These are phyloP conservation scores for Abortiporus biennis DNA, from an alignment of 1,284 basidiomycete genomes.

Conservation along the genomic window DNA sequence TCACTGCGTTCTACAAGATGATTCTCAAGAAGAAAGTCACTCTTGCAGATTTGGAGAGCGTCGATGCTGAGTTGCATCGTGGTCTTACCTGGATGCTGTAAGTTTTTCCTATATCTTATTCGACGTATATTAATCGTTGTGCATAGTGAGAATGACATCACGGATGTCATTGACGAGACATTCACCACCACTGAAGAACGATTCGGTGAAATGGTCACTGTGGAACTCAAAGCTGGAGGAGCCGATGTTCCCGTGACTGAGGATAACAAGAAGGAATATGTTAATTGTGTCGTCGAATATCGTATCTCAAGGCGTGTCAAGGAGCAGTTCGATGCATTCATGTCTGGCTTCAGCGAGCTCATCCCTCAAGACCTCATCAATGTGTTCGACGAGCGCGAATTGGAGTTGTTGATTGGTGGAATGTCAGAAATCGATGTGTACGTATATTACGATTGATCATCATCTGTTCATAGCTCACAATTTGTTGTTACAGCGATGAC, in stretches of 20 bases:
- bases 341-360: constrained; percentile 92
- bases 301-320: constrained; percentile 90
- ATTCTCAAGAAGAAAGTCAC: constrained; percentile 85
- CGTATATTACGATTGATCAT: constrained; percentile 27
- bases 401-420: constrained; percentile 95
- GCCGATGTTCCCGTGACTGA: constrained; percentile 86
- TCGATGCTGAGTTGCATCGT: constrained; percentile 87
- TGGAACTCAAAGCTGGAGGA: constrained; percentile 89
- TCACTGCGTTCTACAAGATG: constrained; percentile 99
- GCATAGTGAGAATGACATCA: constrained; percentile 88
- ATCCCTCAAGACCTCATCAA: constrained; percentile 94
- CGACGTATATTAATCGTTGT: constrained; percentile 5
- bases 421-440: constrained; percentile 98
- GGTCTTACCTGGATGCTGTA: constrained; percentile 97
- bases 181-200: constrained; percentile 94
- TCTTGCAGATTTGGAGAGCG: constrained; percentile 83
- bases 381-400: constrained; percentile 97
- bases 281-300: constrained; percentile 91
- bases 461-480: constrained; percentile 3
- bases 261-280: constrained; percentile 99
- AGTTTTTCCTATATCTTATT: constrained; percentile 7
- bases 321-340: constrained; percentile 95
- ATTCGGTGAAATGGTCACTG: constrained; percentile 93
- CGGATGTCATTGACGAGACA: constrained; percentile 91
- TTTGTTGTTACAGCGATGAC: constrained; percentile 53